Percentiles rank a stretch among this genome's conserved stretches.
Evolutionary conservation across 306 rosid species (phyloP).

Genomic region (Pueraria montana): DNA sequence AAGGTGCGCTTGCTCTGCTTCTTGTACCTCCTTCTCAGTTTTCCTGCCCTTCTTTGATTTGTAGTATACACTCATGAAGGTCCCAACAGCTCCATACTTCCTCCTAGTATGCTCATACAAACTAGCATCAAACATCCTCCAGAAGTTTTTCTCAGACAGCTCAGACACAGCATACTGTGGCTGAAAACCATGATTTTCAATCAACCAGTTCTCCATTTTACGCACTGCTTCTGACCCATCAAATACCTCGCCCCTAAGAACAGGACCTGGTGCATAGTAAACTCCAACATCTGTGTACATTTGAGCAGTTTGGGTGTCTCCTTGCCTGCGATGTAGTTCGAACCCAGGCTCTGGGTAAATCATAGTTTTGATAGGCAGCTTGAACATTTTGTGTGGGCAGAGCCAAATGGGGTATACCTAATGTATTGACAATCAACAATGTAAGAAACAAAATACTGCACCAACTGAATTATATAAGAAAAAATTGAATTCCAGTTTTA

Average conservation of each 20-base stretch:
- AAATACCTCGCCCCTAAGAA: slow-evolving; percentile 91
- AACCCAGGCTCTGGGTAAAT: slow-evolving; percentile 91
- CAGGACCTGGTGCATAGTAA: slow-evolving; percentile 95
- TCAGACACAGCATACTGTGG: slow-evolving; percentile 97
- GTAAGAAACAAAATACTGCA: neutral
- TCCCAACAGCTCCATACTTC: slow-evolving; percentile 93
- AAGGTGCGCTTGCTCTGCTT: slow-evolving; percentile 90
- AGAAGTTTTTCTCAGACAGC: slow-evolving; percentile 84
- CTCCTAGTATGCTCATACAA: slow-evolving; percentile 80
- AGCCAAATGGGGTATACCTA: slow-evolving; percentile 97
- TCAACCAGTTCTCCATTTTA: slow-evolving; percentile 82
- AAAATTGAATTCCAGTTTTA: slow-evolving; percentile 15
- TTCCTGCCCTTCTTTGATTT: slow-evolving; percentile 98
- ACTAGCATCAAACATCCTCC: slow-evolving; percentile 94
- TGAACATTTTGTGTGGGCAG: slow-evolving; percentile 91
- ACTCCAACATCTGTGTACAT: slow-evolving; percentile 97
- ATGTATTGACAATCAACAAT: slow-evolving; percentile 25
- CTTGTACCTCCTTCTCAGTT: slow-evolving; percentile 97
- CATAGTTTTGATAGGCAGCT: slow-evolving; percentile 80
- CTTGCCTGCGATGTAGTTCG: slow-evolving; percentile 87
- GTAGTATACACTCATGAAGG: slow-evolving; percentile 96
- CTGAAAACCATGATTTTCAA: slow-evolving; percentile 91
- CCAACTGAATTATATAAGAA: neutral
- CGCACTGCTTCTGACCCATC: slow-evolving; percentile 89
- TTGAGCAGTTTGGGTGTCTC: slow-evolving; percentile 87